These are phyloP conservation scores for Fagus crenata DNA, from an alignment of 306 rosid species.

Conservation along the genomic window DNA sequence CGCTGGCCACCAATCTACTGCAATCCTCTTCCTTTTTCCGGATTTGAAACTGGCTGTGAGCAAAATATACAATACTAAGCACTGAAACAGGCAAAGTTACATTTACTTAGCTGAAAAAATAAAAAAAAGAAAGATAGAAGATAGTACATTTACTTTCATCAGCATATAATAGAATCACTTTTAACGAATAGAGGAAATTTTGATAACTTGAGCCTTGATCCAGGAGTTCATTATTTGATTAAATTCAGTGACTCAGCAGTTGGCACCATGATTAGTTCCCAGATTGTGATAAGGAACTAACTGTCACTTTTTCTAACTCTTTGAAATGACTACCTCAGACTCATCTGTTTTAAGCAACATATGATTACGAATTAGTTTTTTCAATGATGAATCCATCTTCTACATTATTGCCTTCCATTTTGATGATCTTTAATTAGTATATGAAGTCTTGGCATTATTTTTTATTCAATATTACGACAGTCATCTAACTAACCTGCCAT, in stretches of 20 bases:
- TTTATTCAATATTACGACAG: too few relatives aligned
- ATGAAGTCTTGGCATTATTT: too few relatives aligned
- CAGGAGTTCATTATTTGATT: background rate
- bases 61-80: too few relatives aligned
- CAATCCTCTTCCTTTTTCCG: too few relatives aligned
- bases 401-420: background rate
- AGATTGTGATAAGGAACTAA: background rate
- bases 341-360: background rate
- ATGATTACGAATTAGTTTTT: background rate
- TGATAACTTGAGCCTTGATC: background rate
- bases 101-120: too few relatives aligned
- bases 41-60: too few relatives aligned
- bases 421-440: too few relatives aligned
- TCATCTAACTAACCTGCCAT: background rate
- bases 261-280: background rate
- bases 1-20: too few relatives aligned
- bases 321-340: background rate
- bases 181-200: background rate
- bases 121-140: background rate
- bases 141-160: too few relatives aligned
- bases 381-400: background rate
- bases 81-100: too few relatives aligned
- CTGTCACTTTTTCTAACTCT: background rate
- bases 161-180: background rate
- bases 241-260: background rate